These are phyloP conservation scores for Boletus subcaerulescens DNA, from an alignment of 768 basidiomycete species.

Conservation along the genomic window DNA sequence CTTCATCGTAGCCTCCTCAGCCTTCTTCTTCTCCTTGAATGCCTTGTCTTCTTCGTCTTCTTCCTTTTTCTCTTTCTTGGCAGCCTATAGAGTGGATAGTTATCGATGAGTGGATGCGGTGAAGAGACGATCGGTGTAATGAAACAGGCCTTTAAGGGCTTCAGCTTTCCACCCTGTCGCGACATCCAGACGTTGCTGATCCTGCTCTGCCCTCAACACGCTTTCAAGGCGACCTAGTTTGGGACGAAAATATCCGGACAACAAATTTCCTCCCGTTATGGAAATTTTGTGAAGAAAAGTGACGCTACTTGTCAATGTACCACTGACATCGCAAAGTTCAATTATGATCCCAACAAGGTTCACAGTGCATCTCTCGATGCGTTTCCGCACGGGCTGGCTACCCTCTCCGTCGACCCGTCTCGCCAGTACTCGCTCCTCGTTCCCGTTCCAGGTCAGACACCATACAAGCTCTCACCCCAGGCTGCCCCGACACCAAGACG, in stretches of 20 bases:
- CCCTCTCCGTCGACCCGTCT: background rate
- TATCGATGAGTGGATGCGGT: too few species aligned
- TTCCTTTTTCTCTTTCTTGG: constrained; percentile 80
- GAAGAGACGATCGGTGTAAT: too few species aligned
- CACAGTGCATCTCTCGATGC: background rate
- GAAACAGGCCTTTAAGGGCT: constrained; percentile 71
- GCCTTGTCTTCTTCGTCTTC: constrained; percentile 67
- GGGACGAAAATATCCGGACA: background rate
- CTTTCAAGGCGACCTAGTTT: background rate
- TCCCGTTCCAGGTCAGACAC: constrained; percentile 4
- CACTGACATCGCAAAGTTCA: background rate
- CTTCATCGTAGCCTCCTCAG: constrained; percentile 70
- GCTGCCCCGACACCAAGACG: constrained; percentile 3
- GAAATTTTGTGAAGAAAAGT: background rate
- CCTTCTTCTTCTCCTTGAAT: constrained; percentile 76
- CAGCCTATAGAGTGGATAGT: constrained; percentile 44
- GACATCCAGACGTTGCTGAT: constrained; percentile 23
- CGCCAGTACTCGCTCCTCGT: too few species aligned
- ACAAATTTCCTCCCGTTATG: constrained; percentile 3
- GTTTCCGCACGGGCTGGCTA: background rate
- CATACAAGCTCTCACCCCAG: background rate
- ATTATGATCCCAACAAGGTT: background rate
- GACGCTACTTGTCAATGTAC: too few species aligned
- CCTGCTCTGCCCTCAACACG: background rate
- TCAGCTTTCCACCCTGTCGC: constrained; percentile 81